Evolutionary conservation across 208 protist genomes (phyloP).

Genomic region (Crithidia sp.): DNA sequence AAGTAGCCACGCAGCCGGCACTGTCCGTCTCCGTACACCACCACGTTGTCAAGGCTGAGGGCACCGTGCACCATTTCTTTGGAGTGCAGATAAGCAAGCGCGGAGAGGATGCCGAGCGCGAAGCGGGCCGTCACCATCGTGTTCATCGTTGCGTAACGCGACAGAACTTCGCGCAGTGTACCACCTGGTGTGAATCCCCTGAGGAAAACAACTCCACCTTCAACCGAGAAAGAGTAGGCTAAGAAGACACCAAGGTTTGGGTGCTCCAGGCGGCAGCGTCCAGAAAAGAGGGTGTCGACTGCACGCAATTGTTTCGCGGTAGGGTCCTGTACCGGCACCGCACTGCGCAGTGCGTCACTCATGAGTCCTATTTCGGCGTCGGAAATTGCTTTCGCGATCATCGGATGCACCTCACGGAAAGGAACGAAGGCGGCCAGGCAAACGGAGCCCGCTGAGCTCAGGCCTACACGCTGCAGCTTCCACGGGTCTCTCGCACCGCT

Average conservation of each 20-base stretch:
- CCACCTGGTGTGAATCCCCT: constrained; percentile 50
- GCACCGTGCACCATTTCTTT: constrained; percentile 63
- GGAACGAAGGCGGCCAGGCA: too few species aligned
- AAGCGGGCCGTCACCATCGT: constrained; percentile 41
- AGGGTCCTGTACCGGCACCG: too few species aligned
- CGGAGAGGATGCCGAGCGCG: constrained; percentile 50
- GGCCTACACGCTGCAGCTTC: too few species aligned
- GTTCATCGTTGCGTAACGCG: constrained; percentile 23
- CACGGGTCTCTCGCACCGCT: too few species aligned
- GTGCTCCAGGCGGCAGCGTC: constrained; percentile 9
- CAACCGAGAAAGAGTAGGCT: constrained; percentile 10
- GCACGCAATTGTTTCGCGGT: too few species aligned
- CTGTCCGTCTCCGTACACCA: constrained; percentile 54
- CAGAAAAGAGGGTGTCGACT: neutral
- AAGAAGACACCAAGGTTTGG: constrained; percentile 15
- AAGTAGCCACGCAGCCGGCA: constrained; percentile 76
- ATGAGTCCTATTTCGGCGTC: too few species aligned
- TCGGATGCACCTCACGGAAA: too few species aligned
- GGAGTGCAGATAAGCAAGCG: constrained; percentile 60
- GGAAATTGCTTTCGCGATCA: too few species aligned
- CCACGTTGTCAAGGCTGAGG: constrained; percentile 63
- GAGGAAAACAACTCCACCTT: constrained; percentile 23
- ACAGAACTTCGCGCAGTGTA: constrained; percentile 31
- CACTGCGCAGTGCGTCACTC: too few species aligned
- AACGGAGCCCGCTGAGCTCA: too few species aligned